Conservation (phyloP, 305 asterid species). For the Caryopteris hybrid region DNA sequence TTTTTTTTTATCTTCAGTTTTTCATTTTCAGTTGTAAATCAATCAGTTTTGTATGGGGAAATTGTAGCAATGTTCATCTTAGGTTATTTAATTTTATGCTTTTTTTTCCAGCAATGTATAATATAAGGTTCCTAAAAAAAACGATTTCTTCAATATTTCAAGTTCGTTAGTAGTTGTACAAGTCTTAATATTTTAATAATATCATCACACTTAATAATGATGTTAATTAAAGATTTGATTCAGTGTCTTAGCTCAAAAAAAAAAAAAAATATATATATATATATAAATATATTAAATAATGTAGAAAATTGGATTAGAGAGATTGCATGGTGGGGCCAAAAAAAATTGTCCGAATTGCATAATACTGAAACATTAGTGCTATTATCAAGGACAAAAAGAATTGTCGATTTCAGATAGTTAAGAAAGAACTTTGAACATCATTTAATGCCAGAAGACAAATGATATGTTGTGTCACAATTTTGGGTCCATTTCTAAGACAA, state of each 20-base stretch:
- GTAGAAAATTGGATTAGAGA: neutral
- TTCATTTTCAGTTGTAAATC: conserved; percentile 40
- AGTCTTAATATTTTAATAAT: no score
- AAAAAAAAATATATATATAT: no score
- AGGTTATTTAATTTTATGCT: neutral
- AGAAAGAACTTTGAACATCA: conserved; percentile 28
- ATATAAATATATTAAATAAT: no score
- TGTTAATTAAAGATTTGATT: no score
- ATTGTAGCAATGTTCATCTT: neutral
- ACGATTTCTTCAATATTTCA: no score
- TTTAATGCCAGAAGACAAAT: conserved; percentile 18
- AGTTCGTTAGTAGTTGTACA: no score
- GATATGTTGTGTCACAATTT: neutral
- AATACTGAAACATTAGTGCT: neutral
- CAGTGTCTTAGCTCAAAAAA: no score
- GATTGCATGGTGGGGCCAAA: conserved; percentile 16
- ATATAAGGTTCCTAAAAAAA: no score
- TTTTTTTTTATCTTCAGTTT: neutral
- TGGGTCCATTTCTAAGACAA: conserved; percentile 5
- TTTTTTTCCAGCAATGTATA: no score
- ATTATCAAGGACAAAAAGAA: conserved; percentile 28
- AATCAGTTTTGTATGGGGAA: conserved; percentile 29
- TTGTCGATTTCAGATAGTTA: conserved; percentile 31
- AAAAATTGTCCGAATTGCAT: neutral
- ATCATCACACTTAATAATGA: no score